These are phyloP conservation scores for Reutealis trisperma DNA, from an alignment of 345 rosid genomes.

Conservation along the genomic window DNA sequence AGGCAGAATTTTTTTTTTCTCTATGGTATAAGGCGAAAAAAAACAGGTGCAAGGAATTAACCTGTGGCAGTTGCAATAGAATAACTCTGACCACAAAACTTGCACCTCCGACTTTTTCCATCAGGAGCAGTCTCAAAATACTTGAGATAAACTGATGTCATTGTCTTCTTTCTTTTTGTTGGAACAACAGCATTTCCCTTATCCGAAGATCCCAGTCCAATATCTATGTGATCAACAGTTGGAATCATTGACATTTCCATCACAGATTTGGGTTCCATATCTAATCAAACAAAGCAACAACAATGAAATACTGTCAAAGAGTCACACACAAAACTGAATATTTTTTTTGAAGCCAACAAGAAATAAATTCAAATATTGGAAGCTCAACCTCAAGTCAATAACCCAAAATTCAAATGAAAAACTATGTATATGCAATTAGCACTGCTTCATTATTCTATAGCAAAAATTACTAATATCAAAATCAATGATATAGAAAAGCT, in stretches of 20 bases:
- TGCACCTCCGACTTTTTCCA: conserved; percentile 87
- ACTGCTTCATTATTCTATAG: background rate
- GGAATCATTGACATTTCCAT: conserved; percentile 75
- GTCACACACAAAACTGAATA: background rate
- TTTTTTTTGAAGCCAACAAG: background rate
- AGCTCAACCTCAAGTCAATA: background rate
- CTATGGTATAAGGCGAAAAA: background rate
- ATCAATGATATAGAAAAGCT: background rate
- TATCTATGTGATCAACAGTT: conserved; percentile 57
- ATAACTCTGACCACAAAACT: conserved; percentile 90
- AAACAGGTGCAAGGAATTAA: conserved; percentile 22
- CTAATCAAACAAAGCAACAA: conserved; percentile 41
- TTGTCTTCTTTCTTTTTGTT: conserved; percentile 87
- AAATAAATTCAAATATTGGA: background rate
- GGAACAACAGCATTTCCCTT: conserved; percentile 48
- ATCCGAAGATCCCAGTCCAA: conserved; percentile 73
- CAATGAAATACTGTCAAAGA: conserved; percentile 12
- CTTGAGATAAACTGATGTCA: conserved; percentile 96
- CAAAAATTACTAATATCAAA: background rate
- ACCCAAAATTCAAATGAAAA: background rate
- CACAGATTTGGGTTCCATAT: conserved; percentile 71
- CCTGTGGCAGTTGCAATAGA: conserved; percentile 97
- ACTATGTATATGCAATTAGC: background rate
- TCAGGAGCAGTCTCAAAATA: conserved; percentile 83
- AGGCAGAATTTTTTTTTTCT: background rate